Conservation (phyloP, 2,329 filamentous ascomycete species). For the Alternaria novae-zelandiae region DNA sequence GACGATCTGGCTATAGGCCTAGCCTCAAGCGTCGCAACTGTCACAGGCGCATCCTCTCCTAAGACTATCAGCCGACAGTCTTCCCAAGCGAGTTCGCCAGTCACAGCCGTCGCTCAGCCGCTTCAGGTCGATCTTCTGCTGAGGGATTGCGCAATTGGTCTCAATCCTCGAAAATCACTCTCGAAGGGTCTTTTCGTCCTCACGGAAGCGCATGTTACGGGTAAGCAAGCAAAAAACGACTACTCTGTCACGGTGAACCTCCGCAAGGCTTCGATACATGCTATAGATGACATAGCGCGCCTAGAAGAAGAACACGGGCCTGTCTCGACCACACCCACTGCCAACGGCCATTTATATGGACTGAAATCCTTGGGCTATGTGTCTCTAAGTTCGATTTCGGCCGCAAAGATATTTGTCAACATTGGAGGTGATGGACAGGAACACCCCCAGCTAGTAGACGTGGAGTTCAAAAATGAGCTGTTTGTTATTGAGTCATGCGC, state of each 20-base stretch:
- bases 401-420: conserved; percentile 72
- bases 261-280: conserved; percentile 79
- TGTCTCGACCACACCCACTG: conserved; percentile 9
- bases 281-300: conserved; percentile 76
- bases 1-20: conserved; percentile 79
- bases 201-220: conserved; percentile 76
- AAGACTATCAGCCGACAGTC: conserved; percentile 43
- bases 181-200: conserved; percentile 82
- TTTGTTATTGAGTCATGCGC: conserved; percentile 94
- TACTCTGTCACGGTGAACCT: conserved; percentile 71
- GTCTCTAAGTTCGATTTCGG: conserved; percentile 84
- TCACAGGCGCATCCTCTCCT: conserved; percentile 69
- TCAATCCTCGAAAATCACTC: conserved; percentile 77
- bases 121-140: conserved; percentile 76
- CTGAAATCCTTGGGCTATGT: conserved; percentile 75
- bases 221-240: conserved; percentile 69
- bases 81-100: conserved; percentile 32
- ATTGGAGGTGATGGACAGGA: conserved; percentile 63
- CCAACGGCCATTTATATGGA: conserved; percentile 55
- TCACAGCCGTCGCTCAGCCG: conserved; percentile 39
- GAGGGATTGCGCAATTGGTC: conserved; percentile 79
- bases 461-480: conserved; percentile 84
- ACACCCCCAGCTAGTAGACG: conserved; percentile 71
- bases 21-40: conserved; percentile 78
- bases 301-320: conserved; percentile 35